These are phyloP conservation scores for Plantago ovata DNA, from an alignment of 257 asterid genomes.

Conservation along the genomic window DNA sequence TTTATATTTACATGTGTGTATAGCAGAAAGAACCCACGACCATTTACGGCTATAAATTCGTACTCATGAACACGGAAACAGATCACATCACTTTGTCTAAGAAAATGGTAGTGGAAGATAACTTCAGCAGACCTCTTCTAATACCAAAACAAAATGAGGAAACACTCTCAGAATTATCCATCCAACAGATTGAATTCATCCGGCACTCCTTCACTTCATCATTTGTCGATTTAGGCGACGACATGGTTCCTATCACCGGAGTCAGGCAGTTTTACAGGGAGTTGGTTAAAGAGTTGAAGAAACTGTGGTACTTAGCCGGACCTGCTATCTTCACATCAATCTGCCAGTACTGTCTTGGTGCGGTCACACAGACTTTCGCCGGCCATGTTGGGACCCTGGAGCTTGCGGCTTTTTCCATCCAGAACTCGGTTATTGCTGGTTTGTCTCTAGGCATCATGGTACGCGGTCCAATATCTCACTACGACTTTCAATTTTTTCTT, in stretches of 20 bases:
- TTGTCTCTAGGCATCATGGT: conserved; percentile 4
- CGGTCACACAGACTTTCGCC: too few species aligned
- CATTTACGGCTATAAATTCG: too few species aligned
- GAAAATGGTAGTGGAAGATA: too few species aligned
- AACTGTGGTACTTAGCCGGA: neutral
- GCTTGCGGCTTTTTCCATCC: neutral
- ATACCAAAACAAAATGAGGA: neutral
- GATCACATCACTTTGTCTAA: too few species aligned
- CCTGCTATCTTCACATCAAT: neutral
- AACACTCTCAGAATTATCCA: neutral
- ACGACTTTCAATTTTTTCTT: too few species aligned
- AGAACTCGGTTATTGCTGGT: neutral
- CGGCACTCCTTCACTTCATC: neutral
- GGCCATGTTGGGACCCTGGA: neutral
- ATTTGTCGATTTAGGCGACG: neutral
- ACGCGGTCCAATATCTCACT: too few species aligned
- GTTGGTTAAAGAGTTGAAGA: neutral
- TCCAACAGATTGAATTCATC: neutral
- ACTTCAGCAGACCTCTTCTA: neutral
- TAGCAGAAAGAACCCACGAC: too few species aligned
- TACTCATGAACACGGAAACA: too few species aligned
- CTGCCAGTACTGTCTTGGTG: neutral
- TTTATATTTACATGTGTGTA: too few species aligned
- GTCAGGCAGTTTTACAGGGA: neutral
- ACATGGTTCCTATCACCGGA: neutral